Conservation (phyloP, 768 basidiomycete genomes). For the Suillus cothurnatus region DNA sequence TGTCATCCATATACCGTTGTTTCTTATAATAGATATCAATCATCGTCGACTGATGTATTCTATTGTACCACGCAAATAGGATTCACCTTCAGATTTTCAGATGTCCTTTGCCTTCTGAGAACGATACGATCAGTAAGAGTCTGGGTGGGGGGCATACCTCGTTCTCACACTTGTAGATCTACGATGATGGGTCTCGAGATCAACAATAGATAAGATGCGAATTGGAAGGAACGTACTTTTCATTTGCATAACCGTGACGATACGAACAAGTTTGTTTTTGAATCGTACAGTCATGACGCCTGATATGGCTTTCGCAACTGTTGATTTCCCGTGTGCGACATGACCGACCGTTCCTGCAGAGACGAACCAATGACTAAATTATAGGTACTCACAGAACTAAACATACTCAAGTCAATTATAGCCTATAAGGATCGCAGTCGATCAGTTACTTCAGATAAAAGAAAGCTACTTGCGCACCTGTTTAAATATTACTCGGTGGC, state of each 20-base stretch:
- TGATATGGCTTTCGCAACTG: conserved; percentile 97
- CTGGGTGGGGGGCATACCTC: conserved; percentile 89
- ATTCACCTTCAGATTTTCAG: no score
- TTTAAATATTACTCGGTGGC: conserved; percentile 91
- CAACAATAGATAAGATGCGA: conserved; percentile 11
- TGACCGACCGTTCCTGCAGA: conserved; percentile 91
- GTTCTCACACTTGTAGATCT: conserved; percentile 99
- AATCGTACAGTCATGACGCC: conserved; percentile 98
- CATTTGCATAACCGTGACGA: conserved; percentile 99
- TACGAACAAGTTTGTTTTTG: conserved; percentile 98
- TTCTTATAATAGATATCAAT: no score
- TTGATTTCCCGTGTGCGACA: conserved; percentile 97
- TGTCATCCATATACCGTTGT: no score
- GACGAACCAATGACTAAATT: conserved; percentile 2
- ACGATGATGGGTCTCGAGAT: conserved; percentile 10
- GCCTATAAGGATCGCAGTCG: conserved; percentile 53
- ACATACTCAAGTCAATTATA: conserved; percentile 87
- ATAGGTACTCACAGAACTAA: not conserved
- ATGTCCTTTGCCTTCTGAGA: no score
- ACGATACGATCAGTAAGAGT: conserved; percentile 91
- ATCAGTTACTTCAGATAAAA: not conserved
- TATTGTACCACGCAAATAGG: no score
- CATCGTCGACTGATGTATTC: no score
- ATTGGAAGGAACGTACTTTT: conserved; percentile 62
- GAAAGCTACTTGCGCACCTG: conserved; percentile 55